Conservation (phyloP, 2,329 filamentous ascomycete genomes). For the Diplocarpon rosae region DNA sequence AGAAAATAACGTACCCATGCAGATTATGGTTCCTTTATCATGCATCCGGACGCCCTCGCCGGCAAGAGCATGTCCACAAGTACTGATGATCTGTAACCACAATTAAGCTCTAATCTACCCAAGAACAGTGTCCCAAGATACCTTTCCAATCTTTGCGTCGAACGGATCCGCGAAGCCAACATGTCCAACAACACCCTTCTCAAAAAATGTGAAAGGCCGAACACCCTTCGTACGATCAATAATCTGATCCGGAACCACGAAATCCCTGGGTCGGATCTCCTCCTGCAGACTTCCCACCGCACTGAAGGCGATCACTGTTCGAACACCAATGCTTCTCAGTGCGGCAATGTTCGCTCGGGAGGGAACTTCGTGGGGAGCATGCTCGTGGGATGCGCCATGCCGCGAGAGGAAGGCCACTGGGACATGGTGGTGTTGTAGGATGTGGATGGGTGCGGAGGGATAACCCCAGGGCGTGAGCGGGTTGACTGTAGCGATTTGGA, state of each 20-base stretch:
- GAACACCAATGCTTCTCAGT: conserved; percentile 79
- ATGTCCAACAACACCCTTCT: conserved; percentile 82
- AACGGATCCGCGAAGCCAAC: conserved; percentile 96
- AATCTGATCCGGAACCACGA: conserved; percentile 90
- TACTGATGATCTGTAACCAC: conserved; percentile 48
- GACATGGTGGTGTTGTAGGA: conserved; percentile 75
- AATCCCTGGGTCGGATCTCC: conserved; percentile 89
- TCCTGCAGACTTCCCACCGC: conserved; percentile 89
- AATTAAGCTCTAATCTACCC: background rate
- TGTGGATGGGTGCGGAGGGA: conserved; percentile 65
- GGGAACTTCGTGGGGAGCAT: conserved; percentile 90
- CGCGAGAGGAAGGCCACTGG: conserved; percentile 89
- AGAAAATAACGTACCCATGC: conserved; percentile 59
- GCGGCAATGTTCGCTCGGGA: conserved; percentile 95
- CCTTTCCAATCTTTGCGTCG: conserved; percentile 60
- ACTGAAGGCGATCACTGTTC: conserved; percentile 86
- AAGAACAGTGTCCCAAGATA: conserved; percentile 3
- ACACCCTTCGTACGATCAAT: conserved; percentile 94
- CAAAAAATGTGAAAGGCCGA: conserved; percentile 91
- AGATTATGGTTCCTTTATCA: conserved; percentile 73
- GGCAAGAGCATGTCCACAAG: conserved; percentile 63
- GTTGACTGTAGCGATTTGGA: conserved; percentile 67
- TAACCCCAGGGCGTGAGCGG: conserved; percentile 79
- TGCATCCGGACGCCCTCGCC: conserved; percentile 81
- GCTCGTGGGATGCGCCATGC: conserved; percentile 79